Base-by-base conservation (phyloP, 768 basidiomycete genomes). In the Russula sp. region DNA sequence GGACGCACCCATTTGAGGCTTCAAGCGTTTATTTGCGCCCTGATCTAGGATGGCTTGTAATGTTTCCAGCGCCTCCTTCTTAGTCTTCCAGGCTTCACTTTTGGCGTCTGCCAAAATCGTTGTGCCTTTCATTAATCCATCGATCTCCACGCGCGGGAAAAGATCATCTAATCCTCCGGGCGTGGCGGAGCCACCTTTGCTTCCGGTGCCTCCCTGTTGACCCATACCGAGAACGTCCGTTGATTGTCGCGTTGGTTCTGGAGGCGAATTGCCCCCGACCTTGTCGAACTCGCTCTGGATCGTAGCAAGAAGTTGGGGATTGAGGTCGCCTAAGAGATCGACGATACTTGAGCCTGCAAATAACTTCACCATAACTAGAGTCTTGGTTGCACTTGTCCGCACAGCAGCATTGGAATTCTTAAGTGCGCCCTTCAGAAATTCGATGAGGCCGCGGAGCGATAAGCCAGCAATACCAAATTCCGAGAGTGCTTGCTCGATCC, bases 401-500 rank as follows among this genome's bases (percentile, higher is more conserved):
- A 98, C 97, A 16, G 87, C 79, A 11, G 94, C 95, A 76, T 98
- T 98, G 6, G 97, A 95, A 69, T 96, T 96, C 75, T 90, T 88
- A 55, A 99, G 78, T 0, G 86, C 87, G 4, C 76, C 78, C 76
- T 98, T 98, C 62, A 98, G 78, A 71, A 96, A 97, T 50, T 95
- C 93, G 61, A 99, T 94, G 38, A 99, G 79, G 62, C 80, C 83
- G 59, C 92, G 83, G 36, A 98, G 80, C 5, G 90, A 85, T 36
- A 99, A 72, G 5, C 95, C 95, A 28, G 84, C 82, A 65, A 94
- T 90, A 46, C 97, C 97, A 73, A 99, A 99, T 62, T 98, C 97
- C 20, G 79, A 80, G 36, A 99, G 76, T 9, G 90, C 88, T 38
- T 85, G 82, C 63, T 94, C 93, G 63, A 97, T 83, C 94, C 96